Evolutionary conservation across 371 early-diverging fungal genomes (phyloP), one percentile per base, ranked within the genome.

Genomic region (Mucor ambiguus): DNA sequence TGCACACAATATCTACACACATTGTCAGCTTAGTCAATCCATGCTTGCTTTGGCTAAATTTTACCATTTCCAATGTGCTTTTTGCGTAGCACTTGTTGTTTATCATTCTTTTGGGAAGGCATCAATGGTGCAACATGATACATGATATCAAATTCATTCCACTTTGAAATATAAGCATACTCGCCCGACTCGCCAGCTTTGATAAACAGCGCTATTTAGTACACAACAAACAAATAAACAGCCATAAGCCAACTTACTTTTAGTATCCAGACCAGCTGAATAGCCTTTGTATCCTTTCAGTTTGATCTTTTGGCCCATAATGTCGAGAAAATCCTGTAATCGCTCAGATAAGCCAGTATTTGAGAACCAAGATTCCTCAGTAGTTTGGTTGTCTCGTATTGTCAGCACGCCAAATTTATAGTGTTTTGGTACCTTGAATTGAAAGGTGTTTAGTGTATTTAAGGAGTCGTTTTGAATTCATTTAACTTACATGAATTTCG

Each of bases 371-470:
- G 90, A 87, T 62, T 90, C 91, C 74, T 94, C 95, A 12, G 83
- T 85, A 0, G 81, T 75, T 72, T 94, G 93, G 6, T 88, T 90
- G 14, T 83, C 75, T 33, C 65, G 76, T 1, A 93, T 79, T 57
- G 89, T 83, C 26, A 87, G 75, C 10, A 94, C 83, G 4, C 93
- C 95, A 86, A 94, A 93, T 70, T 94, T 94, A 76, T 93, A 94
- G 59, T 78, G 76, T 55, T 89, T 79, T 24, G 90, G 91, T 30
- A 91, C 84, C 81, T 90, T 60, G 82, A 43, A 38, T 33, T 0
- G 44, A 16, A 35, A 20, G 8, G 22, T 32, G 49, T 33, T 18
- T 18, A 46, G 48, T 33, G 9, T 11, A 44, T 46, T 46, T 22
- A 46, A 22, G 46, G 46, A 46, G 46, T 46, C 41, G 6, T 20